Evolutionary conservation across 1,284 basidiomycete species (phyloP).

Genomic region (Flammula alnicola): DNA sequence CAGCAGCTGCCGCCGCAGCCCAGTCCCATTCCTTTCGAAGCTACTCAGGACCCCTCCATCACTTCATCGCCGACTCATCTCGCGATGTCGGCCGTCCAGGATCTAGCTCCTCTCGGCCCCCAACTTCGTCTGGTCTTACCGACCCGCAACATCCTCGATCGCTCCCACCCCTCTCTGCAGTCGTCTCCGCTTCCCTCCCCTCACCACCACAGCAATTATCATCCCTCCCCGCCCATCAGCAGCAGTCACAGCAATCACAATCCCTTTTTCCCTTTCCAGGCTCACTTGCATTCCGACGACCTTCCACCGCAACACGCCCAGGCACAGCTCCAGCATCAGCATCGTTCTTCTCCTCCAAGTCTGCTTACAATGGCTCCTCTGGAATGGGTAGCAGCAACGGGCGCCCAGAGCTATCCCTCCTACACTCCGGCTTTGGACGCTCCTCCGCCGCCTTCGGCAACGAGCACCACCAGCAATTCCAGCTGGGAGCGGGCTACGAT

Average conservation of each 20-base stretch:
- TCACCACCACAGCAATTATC: constrained; percentile 35
- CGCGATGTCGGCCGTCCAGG: constrained; percentile 27
- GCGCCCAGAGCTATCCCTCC: constrained; percentile 37
- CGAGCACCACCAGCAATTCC: constrained; percentile 16
- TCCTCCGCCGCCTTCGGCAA: constrained; percentile 16
- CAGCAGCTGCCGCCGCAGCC: constrained; percentile 43
- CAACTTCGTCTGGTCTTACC: constrained; percentile 45
- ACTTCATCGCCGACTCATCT: constrained; percentile 45
- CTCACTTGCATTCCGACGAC: constrained; percentile 42
- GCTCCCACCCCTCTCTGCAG: constrained; percentile 73
- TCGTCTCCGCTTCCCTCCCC: constrained; percentile 67
- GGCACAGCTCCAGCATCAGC: constrained; percentile 54
- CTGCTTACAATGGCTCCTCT: constrained; percentile 33
- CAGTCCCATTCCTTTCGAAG: constrained; percentile 77
- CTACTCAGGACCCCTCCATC: too few species aligned
- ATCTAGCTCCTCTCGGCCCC: constrained; percentile 48
- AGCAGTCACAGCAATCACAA: constrained; percentile 32
- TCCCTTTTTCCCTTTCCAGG: constrained; percentile 36
- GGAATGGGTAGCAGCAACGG: constrained; percentile 44
- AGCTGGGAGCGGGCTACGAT: constrained; percentile 28
- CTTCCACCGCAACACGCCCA: constrained; percentile 42
- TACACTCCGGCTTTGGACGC: constrained; percentile 33
- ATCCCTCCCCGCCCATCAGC: constrained; percentile 37
- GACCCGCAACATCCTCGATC: constrained; percentile 41
- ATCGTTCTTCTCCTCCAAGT: constrained; percentile 38